Conservation (phyloP, 441 rosid genomes). For the Theobroma grandiflorum region DNA sequence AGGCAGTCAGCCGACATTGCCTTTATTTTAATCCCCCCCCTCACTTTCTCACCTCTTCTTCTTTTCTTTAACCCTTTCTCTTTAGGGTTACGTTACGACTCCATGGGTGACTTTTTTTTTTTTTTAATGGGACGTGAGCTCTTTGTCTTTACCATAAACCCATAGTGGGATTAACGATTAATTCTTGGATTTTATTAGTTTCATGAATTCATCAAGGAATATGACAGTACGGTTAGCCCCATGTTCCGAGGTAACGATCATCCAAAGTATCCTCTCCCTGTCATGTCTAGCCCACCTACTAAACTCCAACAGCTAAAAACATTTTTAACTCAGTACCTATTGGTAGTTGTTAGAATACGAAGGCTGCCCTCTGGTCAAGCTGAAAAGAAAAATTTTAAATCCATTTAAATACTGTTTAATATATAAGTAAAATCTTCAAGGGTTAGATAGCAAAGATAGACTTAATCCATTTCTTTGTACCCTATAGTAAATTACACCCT, state of each 20-base stretch:
- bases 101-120: neutral
- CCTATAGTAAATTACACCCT: no score
- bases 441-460: no score
- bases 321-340: neutral
- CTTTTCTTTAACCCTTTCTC: neutral
- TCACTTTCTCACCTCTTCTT: slow-evolving; percentile 2
- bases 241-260: neutral
- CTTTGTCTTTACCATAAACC: neutral
- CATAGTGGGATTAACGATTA: slow-evolving; percentile 6
- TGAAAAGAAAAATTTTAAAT: no score
- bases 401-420: no score
- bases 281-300: neutral
- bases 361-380: no score
- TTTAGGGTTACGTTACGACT: neutral
- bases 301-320: neutral
- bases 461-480: no score
- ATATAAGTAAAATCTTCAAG: no score
- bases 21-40: slow-evolving; percentile 27
- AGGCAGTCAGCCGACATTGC: slow-evolving; percentile 52
- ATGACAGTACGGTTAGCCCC: neutral
- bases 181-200: neutral
- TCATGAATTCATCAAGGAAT: slow-evolving; percentile 13
- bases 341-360: no score
- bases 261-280: neutral
- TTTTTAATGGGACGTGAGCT: neutral